These are phyloP conservation scores for Tagetes patula DNA, from an alignment of 129 eudicot species.

Conservation along the genomic window DNA sequence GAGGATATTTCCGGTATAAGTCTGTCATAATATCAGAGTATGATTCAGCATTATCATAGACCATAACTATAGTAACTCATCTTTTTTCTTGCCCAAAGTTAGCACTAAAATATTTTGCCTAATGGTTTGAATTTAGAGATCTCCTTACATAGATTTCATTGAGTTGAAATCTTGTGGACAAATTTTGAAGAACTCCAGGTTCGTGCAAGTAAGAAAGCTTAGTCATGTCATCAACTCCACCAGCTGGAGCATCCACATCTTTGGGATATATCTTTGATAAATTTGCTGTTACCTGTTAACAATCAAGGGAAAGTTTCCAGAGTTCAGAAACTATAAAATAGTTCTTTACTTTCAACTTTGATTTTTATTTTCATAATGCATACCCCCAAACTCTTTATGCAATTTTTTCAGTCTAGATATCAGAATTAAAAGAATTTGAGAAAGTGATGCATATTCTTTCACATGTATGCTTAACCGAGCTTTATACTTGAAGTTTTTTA, in stretches of 20 bases:
- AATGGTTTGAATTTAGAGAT: slow-evolving; percentile 21
- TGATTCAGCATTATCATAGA: slow-evolving; percentile 37
- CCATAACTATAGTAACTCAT: slow-evolving; percentile 40
- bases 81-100: slow-evolving; percentile 30
- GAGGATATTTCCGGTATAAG: slow-evolving; percentile 97
- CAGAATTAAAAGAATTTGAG: neutral
- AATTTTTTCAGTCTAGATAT: neutral
- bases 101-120: slow-evolving; percentile 10
- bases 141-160: slow-evolving; percentile 91
- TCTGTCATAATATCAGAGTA: slow-evolving; percentile 66
- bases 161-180: slow-evolving; percentile 80
- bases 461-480: slow-evolving; percentile 16
- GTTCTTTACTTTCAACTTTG: slow-evolving; percentile 12
- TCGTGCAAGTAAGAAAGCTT: slow-evolving; percentile 92
- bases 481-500: slow-evolving; percentile 18
- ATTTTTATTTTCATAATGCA: slow-evolving; percentile 8
- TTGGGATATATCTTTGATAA: slow-evolving; percentile 67
- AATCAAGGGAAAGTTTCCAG: neutral
- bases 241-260: slow-evolving; percentile 91
- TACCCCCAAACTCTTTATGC: neutral
- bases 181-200: slow-evolving; percentile 96
- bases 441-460: neutral
- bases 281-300: slow-evolving; percentile 49
- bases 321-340: slow-evolving; percentile 20
- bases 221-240: slow-evolving; percentile 99